These are phyloP conservation scores for Suhomyces guaymorum DNA, from an alignment of 1,139 yeast genomes.

Conservation along the genomic window DNA sequence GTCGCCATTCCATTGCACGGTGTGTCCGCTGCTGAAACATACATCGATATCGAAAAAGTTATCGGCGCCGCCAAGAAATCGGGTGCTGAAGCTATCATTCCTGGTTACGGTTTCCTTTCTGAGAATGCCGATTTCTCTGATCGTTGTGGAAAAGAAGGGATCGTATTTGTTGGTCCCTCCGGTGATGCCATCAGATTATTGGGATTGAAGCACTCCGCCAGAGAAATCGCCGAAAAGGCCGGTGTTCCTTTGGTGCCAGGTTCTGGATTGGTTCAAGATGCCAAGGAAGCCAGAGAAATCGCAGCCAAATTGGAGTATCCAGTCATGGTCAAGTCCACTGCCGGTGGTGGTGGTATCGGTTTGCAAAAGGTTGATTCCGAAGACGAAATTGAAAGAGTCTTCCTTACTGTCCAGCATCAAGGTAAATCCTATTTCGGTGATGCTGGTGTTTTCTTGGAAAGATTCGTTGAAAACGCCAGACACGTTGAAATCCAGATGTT, in stretches of 20 bases:
- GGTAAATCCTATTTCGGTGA: conserved; percentile 93
- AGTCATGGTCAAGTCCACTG: conserved; percentile 94
- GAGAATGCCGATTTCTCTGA: conserved; percentile 97
- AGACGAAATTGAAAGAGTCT: conserved; percentile 77
- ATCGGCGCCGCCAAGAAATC: conserved; percentile 80
- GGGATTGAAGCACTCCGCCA: conserved; percentile 94
- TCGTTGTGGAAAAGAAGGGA: conserved; percentile 76
- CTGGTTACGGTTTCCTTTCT: conserved; percentile 95
- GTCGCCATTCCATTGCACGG: conserved; percentile 79
- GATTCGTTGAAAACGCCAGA: conserved; percentile 90
- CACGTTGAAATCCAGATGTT: conserved; percentile 96
- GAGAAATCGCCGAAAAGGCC: conserved; percentile 86
- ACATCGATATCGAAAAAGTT: conserved; percentile 80
- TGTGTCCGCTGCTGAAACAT: conserved; percentile 83
- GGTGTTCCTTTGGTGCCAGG: conserved; percentile 96
- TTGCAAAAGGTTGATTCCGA: conserved; percentile 86
- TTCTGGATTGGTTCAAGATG: conserved; percentile 70
- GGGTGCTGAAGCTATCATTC: conserved; percentile 89
- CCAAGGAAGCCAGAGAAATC: conserved; percentile 70
- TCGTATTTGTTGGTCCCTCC: conserved; percentile 92
- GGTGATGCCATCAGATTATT: conserved; percentile 88
- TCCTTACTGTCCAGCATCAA: conserved; percentile 89
- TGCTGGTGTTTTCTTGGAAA: conserved; percentile 89
- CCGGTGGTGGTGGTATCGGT: conserved; percentile 99
- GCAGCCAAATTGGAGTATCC: conserved; percentile 87